Percentiles rank a stretch among this genome's conserved stretches.
Conservation (phyloP, 2,329 filamentous ascomycete species). For the Aspergillus neoniger region DNA sequence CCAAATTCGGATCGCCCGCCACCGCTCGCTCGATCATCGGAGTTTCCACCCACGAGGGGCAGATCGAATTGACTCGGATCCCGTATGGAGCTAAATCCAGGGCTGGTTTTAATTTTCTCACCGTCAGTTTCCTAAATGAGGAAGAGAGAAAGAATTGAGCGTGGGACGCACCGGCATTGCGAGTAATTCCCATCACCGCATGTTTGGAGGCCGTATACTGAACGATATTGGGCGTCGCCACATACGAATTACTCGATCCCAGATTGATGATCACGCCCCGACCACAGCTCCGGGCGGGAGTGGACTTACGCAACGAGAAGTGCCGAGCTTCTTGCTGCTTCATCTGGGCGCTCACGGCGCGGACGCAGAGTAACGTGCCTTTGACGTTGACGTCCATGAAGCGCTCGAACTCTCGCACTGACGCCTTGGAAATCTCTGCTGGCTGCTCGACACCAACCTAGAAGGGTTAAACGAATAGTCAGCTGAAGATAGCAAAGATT, state of each 20-base stretch:
- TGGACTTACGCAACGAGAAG: slow-evolving; percentile 34
- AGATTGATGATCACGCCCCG: slow-evolving; percentile 43
- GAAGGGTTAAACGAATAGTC: not conserved
- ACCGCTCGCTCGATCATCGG: slow-evolving; percentile 28
- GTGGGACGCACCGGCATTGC: slow-evolving; percentile 32
- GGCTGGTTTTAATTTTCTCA: slow-evolving; percentile 20
- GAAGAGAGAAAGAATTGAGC: not conserved
- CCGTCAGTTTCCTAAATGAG: not conserved
- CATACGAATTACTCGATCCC: slow-evolving; percentile 37
- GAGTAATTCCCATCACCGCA: slow-evolving; percentile 48
- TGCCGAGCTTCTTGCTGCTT: slow-evolving; percentile 30
- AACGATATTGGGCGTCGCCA: slow-evolving; percentile 36
- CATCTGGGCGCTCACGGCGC: slow-evolving; percentile 29
- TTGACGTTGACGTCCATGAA: slow-evolving; percentile 42
- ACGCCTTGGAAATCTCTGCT: not conserved
- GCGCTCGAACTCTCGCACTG: slow-evolving; percentile 36
- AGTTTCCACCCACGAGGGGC: slow-evolving; percentile 35
- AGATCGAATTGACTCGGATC: slow-evolving; percentile 37
- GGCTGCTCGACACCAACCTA: slow-evolving; percentile 6
- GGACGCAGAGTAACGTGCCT: slow-evolving; percentile 44
- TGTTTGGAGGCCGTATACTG: slow-evolving; percentile 48
- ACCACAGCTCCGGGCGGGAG: slow-evolving; percentile 21
- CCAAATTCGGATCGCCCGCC: slow-evolving; percentile 16
- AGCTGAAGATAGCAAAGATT: not conserved
- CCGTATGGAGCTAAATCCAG: slow-evolving; percentile 28